A percentile compares a stretch with the other conserved stretches of the same genome.
Evolutionary conservation across 2,329 filamentous ascomycete species (phyloP).

Genomic region (Cercospora zeina): DNA sequence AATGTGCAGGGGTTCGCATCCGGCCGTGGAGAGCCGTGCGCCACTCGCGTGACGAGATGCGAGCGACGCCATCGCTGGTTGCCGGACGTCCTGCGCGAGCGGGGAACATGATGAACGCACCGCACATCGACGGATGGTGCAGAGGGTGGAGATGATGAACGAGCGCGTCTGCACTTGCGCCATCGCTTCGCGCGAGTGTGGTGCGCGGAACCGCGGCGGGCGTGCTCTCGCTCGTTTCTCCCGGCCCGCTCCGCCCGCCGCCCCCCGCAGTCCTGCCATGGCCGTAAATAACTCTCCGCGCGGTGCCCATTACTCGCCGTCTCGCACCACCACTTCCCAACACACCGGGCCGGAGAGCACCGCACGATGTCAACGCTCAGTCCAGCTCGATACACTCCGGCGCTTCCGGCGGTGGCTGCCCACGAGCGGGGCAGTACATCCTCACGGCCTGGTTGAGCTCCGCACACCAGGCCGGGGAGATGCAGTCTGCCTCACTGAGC

Average conservation of each 20-base stretch:
- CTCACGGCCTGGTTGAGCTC: constrained; percentile 1
- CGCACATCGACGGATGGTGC: too few species aligned
- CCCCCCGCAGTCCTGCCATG: neutral
- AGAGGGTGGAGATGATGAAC: too few species aligned
- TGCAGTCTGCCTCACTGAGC: neutral
- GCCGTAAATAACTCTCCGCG: neutral
- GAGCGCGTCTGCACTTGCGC: neutral
- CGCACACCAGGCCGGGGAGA: neutral
- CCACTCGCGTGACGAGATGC: neutral
- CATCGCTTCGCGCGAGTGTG: too few species aligned
- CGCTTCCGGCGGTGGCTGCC: neutral
- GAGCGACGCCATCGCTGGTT: too few species aligned
- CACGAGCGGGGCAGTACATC: constrained; percentile 1
- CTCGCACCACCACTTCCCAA: too few species aligned
- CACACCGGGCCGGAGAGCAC: too few species aligned
- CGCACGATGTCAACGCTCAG: neutral
- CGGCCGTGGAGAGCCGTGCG: neutral
- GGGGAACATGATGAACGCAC: too few species aligned
- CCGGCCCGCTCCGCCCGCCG: neutral
- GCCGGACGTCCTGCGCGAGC: too few species aligned
- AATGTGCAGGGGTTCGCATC: neutral
- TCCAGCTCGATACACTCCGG: constrained; percentile 9
- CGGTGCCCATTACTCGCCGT: too few species aligned
- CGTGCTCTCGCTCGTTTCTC: neutral
- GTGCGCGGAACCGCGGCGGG: neutral